A percentile compares a stretch with the other conserved stretches of the same genome.
Conservation (phyloP, 169 alveolate species). For the Besnoitia besnoiti region DNA sequence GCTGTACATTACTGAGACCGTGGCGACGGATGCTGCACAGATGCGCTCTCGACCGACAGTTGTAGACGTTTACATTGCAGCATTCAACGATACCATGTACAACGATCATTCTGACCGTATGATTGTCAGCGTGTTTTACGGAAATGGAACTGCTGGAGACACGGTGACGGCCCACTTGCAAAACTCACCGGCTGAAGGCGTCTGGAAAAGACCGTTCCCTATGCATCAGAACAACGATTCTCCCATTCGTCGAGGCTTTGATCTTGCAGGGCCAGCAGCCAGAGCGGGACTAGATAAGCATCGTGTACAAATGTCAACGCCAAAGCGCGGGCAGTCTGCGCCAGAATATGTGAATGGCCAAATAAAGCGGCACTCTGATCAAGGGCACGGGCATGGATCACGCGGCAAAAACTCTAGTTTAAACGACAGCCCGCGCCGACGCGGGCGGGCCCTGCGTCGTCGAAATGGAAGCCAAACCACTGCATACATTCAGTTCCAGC, state of each 20-base stretch:
- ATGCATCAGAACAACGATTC: neutral
- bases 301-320: neutral
- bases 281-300: neutral
- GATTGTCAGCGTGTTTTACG: constrained; percentile 24
- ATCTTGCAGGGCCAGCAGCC: neutral
- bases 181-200: neutral
- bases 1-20: constrained; percentile 33
- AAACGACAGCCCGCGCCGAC: neutral
- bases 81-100: neutral
- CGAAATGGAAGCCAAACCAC: neutral
- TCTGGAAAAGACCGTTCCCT: constrained; percentile 18
- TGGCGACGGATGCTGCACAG: neutral
- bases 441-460: constrained; percentile 15
- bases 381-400: neutral
- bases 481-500: constrained; percentile 26
- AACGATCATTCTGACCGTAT: neutral
- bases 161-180: neutral
- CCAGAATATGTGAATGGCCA: neutral
- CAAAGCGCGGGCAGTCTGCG: neutral
- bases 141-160: constrained; percentile 2
- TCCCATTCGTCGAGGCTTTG: neutral
- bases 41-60: neutral
- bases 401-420: neutral
- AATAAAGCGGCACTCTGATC: neutral
- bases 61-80: constrained; percentile 19